These are phyloP conservation scores for Ustilago tritici DNA, from an alignment of 1,284 basidiomycete species.

Conservation along the genomic window DNA sequence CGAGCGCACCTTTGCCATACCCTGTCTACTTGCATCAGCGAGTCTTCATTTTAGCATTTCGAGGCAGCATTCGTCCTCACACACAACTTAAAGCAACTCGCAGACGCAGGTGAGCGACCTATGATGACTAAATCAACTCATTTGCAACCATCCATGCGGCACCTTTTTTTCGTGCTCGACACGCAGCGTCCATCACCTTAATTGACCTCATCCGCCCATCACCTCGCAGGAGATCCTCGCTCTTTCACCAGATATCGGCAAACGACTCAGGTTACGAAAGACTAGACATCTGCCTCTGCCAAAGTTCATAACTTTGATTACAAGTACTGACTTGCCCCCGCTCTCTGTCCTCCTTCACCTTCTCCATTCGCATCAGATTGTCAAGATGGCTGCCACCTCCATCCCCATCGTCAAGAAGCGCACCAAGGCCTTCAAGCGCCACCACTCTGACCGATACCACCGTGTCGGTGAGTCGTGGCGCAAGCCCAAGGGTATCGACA, in stretches of 20 bases:
- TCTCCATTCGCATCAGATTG: constrained; percentile 17
- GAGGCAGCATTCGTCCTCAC: too few species aligned
- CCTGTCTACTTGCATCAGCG: too few species aligned
- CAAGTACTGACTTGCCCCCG: constrained; percentile 18
- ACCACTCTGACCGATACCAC: constrained; percentile 69
- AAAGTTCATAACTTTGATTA: neutral
- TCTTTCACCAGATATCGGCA: neutral
- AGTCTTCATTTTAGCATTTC: too few species aligned
- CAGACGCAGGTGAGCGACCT: too few species aligned
- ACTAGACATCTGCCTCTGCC: neutral
- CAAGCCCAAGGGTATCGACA: constrained; percentile 70
- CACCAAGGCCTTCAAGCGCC: constrained; percentile 68
- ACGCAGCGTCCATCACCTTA: too few species aligned
- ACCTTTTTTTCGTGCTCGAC: too few species aligned
- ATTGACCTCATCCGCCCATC: too few species aligned
- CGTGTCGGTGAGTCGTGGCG: constrained; percentile 67
- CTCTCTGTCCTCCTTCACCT: constrained; percentile 7
- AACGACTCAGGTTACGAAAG: neutral
- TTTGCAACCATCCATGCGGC: too few species aligned
- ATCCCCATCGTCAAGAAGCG: constrained; percentile 70
- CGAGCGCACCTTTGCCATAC: too few species aligned
- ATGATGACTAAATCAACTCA: too few species aligned
- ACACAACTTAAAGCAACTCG: too few species aligned
- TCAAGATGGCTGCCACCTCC: constrained; percentile 66
- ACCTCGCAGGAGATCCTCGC: too few species aligned